A percentile compares a stretch with the other conserved stretches of the same genome.
phyloP scores from a whole-genome alignment of 257 asterid species.

The Solanum sejunctum region DNA sequence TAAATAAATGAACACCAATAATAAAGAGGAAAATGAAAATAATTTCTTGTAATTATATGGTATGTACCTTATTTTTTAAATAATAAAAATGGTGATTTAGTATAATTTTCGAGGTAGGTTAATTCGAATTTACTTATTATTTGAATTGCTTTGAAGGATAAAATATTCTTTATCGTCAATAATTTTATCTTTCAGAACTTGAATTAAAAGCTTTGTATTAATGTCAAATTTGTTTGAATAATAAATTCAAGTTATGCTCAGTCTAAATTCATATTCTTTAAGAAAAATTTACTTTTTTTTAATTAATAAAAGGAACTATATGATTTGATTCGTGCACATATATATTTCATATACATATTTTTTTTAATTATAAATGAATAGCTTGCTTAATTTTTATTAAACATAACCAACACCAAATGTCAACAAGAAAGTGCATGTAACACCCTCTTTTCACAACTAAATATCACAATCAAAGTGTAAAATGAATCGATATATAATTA shows the following conservation, averaged over 20 bases:
- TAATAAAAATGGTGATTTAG: background rate
- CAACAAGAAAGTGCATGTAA: background rate
- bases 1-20: background rate
- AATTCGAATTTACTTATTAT: background rate
- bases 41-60: background rate
- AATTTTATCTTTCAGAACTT: background rate
- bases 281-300: background rate
- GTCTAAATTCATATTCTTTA: background rate
- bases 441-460: background rate
- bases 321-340: background rate
- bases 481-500: background rate
- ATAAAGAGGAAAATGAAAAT: background rate
- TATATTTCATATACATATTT: background rate
- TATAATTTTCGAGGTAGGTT: background rate
- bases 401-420: background rate
- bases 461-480: background rate
- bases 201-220: background rate
- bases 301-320: background rate
- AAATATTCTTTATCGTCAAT: background rate
- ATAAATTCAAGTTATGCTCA: background rate
- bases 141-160: accelerated
- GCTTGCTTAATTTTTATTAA: background rate
- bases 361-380: background rate
- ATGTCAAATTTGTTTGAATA: background rate
- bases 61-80: background rate